phyloP scores from a whole-genome alignment of 2,329 filamentous ascomycete genomes.

The Fusarium praegraminearum region DNA sequence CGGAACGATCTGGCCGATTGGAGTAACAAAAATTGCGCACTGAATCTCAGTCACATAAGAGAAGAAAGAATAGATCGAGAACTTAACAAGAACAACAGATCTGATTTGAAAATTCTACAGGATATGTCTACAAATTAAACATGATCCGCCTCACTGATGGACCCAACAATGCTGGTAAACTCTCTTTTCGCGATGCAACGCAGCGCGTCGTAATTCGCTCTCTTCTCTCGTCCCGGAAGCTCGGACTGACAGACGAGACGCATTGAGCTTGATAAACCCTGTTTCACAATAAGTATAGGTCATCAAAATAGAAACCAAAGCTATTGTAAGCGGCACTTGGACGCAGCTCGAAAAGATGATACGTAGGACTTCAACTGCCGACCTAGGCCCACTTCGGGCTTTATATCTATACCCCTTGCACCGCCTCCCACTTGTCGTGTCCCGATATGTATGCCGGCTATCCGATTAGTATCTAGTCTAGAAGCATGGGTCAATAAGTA shows the following conservation, averaged over 20 bases:
- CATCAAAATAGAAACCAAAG: background rate
- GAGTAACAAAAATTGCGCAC: background rate
- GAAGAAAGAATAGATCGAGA: background rate
- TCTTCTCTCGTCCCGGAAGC: background rate
- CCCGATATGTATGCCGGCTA: background rate
- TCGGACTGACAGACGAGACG: background rate
- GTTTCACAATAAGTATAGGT: constrained; percentile 3
- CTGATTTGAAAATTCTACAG: fast-evolving
- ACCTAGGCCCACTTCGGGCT: constrained; percentile 2
- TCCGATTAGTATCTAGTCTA: background rate
- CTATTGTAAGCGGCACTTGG: background rate
- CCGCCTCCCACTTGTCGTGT: background rate
- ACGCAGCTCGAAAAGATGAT: background rate
- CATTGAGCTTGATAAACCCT: constrained; percentile 3
- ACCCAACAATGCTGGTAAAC: background rate
- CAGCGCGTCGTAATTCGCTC: background rate
- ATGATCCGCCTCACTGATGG: background rate
- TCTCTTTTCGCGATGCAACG: background rate
- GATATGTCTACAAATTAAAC: background rate
- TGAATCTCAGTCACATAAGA: background rate
- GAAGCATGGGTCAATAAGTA: background rate
- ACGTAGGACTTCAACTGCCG: constrained; percentile 13
- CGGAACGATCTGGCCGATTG: background rate
- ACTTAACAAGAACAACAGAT: background rate
- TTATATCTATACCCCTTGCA: background rate